Percentiles rank a stretch among this genome's conserved stretches.
Conservation (phyloP, 2,329 filamentous ascomycete species). For the Alternaria novae-zelandiae region DNA sequence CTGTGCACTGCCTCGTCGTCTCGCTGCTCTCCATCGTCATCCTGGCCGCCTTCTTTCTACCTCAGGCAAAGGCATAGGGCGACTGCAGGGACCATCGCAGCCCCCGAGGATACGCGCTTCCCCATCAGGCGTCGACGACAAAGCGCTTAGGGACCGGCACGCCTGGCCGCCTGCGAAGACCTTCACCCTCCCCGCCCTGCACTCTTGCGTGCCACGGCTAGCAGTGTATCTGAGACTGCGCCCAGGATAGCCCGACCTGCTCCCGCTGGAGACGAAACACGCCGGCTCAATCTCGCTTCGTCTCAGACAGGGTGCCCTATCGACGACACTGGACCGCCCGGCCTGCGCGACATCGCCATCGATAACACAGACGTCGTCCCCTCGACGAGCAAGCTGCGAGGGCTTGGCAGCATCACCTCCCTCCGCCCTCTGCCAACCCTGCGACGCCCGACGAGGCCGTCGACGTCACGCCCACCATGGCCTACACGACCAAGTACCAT, state of each 20-base stretch:
- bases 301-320: conserved; percentile 40
- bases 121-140: conserved; percentile 15
- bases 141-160: conserved; percentile 16
- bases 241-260: conserved; percentile 14
- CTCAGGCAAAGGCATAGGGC: not conserved
- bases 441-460: conserved; percentile 4
- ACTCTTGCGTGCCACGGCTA: conserved; percentile 4
- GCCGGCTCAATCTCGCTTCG: conserved; percentile 48
- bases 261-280: conserved; percentile 34
- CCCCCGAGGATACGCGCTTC: conserved; percentile 8
- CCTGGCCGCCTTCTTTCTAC: not conserved
- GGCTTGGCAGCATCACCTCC: conserved; percentile 34
- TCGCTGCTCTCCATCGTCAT: not conserved
- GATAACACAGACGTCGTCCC: conserved; percentile 23
- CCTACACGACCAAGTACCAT: conserved; percentile 65
- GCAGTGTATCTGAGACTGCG: conserved; percentile 32
- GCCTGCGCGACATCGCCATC: conserved; percentile 19
- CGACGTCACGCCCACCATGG: conserved; percentile 33
- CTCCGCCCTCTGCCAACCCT: conserved; percentile 14
- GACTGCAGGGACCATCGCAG: conserved; percentile 7
- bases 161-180: conserved; percentile 7
- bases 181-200: conserved; percentile 10
- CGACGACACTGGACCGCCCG: conserved; percentile 17
- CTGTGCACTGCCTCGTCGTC: not conserved
- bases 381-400: conserved; percentile 22